Base-by-base conservation (phyloP, 2,329 filamentous ascomycete species). In the Ceratocystis smalleyi region DNA sequence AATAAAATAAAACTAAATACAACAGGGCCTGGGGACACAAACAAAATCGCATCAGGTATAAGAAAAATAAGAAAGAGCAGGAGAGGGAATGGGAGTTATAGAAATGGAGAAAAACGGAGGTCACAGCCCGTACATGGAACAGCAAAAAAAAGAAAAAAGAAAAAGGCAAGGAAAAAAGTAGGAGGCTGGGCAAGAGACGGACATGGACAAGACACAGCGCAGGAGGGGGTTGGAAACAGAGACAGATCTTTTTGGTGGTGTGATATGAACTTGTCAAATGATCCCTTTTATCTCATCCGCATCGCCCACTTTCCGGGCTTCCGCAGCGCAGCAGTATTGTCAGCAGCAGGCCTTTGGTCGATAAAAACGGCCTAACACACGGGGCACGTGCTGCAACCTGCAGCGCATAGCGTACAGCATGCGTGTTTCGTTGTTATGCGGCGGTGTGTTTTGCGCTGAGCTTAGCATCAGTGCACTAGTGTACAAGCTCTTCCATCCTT, bases 61-160 rank as follows among this genome's bases (percentile, higher is more conserved):
- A 22, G 7, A 43, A 51, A 22, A 10, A 59, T n/a, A 59, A 35
- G 8, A n/a, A 54, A 12, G 15, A 24, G 4, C 8, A 54, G 22
- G 10, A 7, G 7, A 30, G 54, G 54, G 27, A 35, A 35, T n/a
- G 32, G n/a, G 32, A 35, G 32, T 8, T 32, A 8, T 15, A 35
- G n/a, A 57, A 35, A 57, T 8, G 4, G 49, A 43, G 22, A 17
- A 19, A 30, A 15, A 45, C 35, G n/a, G 45, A 10, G 10, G 17
- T 35, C 22, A 6, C 47, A 24, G 2, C 47, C 35, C 12, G 15
- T 15, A 51, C 19, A 51, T 24, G 10, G 24, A 45, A 49, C 45
- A 65, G n/a, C 59, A 59, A 43, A n/a, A 55, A 51, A 24, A 45
- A 49, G 32, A 65, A 10, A 47, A 59, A 43, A n/a, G 43, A 51